Conservation (phyloP, 73 alveolate genomes). For the Stentor roeselii region DNA sequence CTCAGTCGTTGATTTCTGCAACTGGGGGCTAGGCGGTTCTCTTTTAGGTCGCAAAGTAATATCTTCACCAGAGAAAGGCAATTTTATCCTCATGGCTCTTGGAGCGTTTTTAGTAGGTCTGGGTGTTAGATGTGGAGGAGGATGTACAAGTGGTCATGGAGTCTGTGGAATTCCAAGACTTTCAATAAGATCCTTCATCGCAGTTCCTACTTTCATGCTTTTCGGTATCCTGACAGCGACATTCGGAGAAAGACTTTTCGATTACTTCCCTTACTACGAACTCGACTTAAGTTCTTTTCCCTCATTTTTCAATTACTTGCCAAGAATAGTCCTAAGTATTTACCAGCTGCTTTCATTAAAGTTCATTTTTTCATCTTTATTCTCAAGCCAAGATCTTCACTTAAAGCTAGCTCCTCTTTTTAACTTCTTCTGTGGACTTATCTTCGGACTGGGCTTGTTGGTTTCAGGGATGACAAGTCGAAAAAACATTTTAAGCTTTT, state of each 20-base stretch:
- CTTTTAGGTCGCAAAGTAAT: background rate
- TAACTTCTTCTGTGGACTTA: slow-evolving; percentile 37
- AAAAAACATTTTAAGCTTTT: slow-evolving; percentile 77
- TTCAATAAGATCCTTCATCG: slow-evolving; percentile 64
- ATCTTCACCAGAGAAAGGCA: background rate
- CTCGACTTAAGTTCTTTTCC: background rate
- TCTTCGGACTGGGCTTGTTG: slow-evolving; percentile 77
- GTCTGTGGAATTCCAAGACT: slow-evolving; percentile 95
- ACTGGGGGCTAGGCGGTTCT: background rate
- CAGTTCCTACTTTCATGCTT: slow-evolving; percentile 53
- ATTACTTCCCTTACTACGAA: background rate
- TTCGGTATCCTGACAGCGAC: slow-evolving; percentile 43
- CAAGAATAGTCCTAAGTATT: background rate
- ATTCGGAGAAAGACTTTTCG: slow-evolving; percentile 23
- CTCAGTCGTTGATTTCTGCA: slow-evolving; percentile 30
- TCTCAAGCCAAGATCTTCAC: background rate
- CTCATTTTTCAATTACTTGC: background rate
- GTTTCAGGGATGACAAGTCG: slow-evolving; percentile 88
- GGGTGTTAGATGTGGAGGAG: slow-evolving; percentile 94
- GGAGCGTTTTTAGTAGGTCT: slow-evolving; percentile 94
- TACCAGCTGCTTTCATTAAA: background rate
- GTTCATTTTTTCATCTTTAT: background rate
- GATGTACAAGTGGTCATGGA: slow-evolving; percentile 98
- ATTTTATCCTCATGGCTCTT: slow-evolving; percentile 58
- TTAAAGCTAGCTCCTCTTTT: background rate